Evolutionary conservation across 1,284 basidiomycete species (phyloP).

Genomic region (Boletus calvinii): DNA sequence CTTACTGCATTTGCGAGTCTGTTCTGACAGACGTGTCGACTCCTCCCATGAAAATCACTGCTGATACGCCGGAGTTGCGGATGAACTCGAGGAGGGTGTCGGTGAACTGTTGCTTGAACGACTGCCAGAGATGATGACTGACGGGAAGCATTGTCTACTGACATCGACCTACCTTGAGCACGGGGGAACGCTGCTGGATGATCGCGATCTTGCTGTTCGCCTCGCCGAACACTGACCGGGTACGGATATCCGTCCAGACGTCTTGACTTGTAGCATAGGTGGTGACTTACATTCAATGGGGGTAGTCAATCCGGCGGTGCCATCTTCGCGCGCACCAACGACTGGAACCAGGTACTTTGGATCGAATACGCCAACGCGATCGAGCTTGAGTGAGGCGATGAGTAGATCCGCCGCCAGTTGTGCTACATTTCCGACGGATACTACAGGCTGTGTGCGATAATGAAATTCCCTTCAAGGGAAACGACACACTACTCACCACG

Average conservation of each 20-base stretch:
- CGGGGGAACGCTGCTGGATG: conserved; percentile 76
- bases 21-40: conserved; percentile 72
- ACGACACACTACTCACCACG: conserved; percentile 39
- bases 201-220: conserved; percentile 49
- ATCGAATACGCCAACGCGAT: conserved; percentile 59
- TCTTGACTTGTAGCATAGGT: neutral
- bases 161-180: conserved; percentile 54
- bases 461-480: conserved; percentile 5
- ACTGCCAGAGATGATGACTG: conserved; percentile 38
- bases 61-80: conserved; percentile 44
- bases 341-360: conserved; percentile 65
- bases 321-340: conserved; percentile 63
- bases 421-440: conserved; percentile 76
- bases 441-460: conserved; percentile 57
- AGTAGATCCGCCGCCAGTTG: conserved; percentile 76
- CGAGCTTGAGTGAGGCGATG: conserved; percentile 61
- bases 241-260: neutral
- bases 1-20: conserved; percentile 75
- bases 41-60: conserved; percentile 65
- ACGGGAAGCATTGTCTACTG: neutral
- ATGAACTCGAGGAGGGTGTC: conserved; percentile 56
- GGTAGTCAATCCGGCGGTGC: conserved; percentile 57
- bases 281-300: conserved; percentile 65
- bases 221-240: conserved; percentile 60
- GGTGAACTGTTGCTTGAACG: conserved; percentile 67